Percentiles rank a stretch among this genome's conserved stretches.
Conservation (phyloP, 257 asterid species). For the Nemophila menziesii region DNA sequence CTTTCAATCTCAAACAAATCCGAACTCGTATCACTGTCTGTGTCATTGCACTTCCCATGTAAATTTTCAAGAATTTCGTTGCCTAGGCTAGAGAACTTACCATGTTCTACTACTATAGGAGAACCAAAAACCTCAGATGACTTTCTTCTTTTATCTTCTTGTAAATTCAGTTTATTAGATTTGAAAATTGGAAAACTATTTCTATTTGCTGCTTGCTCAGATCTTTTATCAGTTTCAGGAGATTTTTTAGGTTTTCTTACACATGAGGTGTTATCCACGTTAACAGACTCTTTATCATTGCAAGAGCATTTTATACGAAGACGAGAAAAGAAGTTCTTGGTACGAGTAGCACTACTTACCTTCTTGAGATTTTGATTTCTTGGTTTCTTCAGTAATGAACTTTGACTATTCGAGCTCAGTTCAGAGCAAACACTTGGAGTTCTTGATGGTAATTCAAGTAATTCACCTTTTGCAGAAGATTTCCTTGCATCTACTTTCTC, state of each 20-base stretch:
- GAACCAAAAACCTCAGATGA: conserved; percentile 32
- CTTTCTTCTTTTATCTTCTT: conserved; percentile 12
- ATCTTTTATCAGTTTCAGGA: conserved; percentile 3
- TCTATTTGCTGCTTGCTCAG: conserved; percentile 6
- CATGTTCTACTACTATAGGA: conserved; percentile 13
- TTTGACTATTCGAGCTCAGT: conserved; percentile 49
- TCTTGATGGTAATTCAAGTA: conserved; percentile 14
- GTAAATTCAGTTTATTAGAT: conserved; percentile 7
- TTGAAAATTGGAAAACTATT: conserved; percentile 17
- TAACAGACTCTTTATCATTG: conserved; percentile 36
- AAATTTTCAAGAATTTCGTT: conserved; percentile 25
- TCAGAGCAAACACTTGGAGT: conserved; percentile 48
- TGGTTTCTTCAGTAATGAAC: conserved; percentile 28
- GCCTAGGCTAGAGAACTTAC: conserved; percentile 20
- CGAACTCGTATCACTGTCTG: conserved; percentile 66
- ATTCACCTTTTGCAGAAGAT: conserved; percentile 22
- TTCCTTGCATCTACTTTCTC: conserved; percentile 20
- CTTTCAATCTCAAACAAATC: conserved; percentile 82
- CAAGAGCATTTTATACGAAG: conserved; percentile 55
- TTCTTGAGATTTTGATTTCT: conserved; percentile 25
- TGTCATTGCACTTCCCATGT: conserved; percentile 25
- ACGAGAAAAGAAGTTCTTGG: conserved; percentile 41
- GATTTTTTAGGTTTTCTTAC: conserved; percentile 16
- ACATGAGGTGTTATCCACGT: conserved; percentile 16
- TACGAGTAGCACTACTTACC: conserved; percentile 15